Evolutionary conservation across 129 eudicot genomes (phyloP).

Genomic region (Ambrosia artemisiifolia): DNA sequence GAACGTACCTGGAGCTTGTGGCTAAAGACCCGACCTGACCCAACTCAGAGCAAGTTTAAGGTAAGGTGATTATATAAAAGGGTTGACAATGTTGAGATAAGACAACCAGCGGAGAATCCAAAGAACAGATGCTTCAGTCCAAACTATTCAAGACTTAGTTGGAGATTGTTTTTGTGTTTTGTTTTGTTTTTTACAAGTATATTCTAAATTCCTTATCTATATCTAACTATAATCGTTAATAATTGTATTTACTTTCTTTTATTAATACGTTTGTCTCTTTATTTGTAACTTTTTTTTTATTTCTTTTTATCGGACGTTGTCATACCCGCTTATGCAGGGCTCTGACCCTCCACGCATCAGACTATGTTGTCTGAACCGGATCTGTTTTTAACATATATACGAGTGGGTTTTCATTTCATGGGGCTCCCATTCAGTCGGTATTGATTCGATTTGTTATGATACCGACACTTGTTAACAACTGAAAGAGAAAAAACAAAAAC

Average conservation of each 20-base stretch:
- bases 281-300: not conserved
- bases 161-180: not conserved
- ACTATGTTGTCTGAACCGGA: too few species aligned
- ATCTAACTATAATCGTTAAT: not conserved
- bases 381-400: not conserved
- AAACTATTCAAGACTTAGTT: not conserved
- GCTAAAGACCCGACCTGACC: not conserved
- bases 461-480: too few species aligned
- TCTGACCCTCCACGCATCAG: too few species aligned
- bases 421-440: too few species aligned
- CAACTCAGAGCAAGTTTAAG: too few species aligned
- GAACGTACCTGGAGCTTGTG: conserved; percentile 11
- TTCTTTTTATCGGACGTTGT: too few species aligned
- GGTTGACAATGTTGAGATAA: not conserved
- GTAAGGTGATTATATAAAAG: not conserved
- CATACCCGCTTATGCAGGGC: too few species aligned
- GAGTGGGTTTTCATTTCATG: too few species aligned
- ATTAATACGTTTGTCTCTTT: not conserved
- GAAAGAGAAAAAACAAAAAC: too few species aligned
- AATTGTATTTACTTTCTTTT: not conserved
- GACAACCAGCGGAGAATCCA: conserved; percentile 3
- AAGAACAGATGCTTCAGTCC: conserved; percentile 1
- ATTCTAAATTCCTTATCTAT: not conserved
- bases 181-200: not conserved
- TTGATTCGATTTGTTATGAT: too few species aligned